phyloP scores from a whole-genome alignment of 371 early-diverging fungal species.

The Apophysomyces trapeziformis region DNA sequence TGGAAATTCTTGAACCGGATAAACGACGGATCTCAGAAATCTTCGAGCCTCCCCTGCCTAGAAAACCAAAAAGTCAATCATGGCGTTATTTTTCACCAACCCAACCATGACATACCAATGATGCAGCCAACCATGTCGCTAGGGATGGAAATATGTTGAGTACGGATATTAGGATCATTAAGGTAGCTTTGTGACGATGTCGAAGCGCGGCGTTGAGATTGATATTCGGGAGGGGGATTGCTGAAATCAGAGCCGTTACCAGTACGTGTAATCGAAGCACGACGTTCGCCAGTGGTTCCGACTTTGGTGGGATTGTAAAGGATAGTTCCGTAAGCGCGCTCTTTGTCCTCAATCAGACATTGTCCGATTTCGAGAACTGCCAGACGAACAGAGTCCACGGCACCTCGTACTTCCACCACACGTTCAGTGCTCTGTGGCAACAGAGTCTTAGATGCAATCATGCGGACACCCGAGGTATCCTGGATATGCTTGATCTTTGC shows the following conservation, averaged over 20 bases:
- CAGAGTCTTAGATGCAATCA: conserved; percentile 87
- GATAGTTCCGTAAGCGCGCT: conserved; percentile 53
- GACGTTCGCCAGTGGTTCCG: conserved; percentile 20
- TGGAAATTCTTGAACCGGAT: conserved; percentile 86
- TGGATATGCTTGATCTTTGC: conserved; percentile 88
- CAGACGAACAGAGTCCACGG: conserved; percentile 70
- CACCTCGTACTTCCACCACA: conserved; percentile 82
- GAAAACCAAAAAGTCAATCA: background rate
- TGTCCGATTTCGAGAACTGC: conserved; percentile 75
- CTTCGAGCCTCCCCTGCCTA: conserved; percentile 80
- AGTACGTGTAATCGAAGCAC: conserved; percentile 32
- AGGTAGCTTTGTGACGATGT: conserved; percentile 26
- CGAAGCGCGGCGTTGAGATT: conserved; percentile 25
- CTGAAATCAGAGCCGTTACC: conserved; percentile 38
- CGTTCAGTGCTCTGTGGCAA: conserved; percentile 88
- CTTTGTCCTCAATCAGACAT: conserved; percentile 54
- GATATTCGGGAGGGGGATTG: conserved; percentile 16
- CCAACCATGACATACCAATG: conserved; percentile 57
- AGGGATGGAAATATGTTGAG: conserved; percentile 85
- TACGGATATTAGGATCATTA: conserved; percentile 49
- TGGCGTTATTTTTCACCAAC: background rate
- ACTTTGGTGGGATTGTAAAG: conserved; percentile 54
- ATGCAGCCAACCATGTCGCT: conserved; percentile 91
- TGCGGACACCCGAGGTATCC: conserved; percentile 79
- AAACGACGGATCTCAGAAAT: conserved; percentile 90